Evolutionary conservation across 352 stramenopile species (phyloP).

Genomic region (Phytopythium montanum): DNA sequence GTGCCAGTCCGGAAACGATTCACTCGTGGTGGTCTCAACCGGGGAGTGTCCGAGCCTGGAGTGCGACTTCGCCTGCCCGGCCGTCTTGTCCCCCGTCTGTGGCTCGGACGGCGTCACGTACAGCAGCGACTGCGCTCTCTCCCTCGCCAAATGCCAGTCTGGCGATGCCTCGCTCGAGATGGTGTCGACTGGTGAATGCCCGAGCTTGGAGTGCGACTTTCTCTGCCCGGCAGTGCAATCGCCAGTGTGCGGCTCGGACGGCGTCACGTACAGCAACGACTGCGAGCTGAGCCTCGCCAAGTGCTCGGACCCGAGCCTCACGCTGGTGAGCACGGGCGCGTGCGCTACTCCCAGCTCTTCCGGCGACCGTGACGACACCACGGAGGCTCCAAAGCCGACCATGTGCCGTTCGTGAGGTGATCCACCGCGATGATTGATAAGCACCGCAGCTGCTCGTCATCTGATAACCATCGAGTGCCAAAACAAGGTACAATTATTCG

Average conservation of each 20-base stretch:
- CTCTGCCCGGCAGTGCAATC: slow-evolving; percentile 15
- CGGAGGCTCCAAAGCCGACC: background rate
- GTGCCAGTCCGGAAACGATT: slow-evolving; percentile 20
- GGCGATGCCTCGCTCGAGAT: slow-evolving; percentile 20
- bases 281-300: slow-evolving; percentile 22
- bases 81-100: slow-evolving; percentile 26
- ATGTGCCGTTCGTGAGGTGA: background rate
- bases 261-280: slow-evolving; percentile 38
- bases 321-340: slow-evolving; percentile 12
- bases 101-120: slow-evolving; percentile 40
- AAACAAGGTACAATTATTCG: background rate
- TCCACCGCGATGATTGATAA: background rate
- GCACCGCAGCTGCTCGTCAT: background rate
- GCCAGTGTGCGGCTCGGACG: slow-evolving; percentile 42
- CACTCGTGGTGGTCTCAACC: slow-evolving; percentile 18
- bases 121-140: slow-evolving; percentile 38
- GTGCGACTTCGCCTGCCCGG: slow-evolving; percentile 18
- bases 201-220: slow-evolving; percentile 11
- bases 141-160: slow-evolving; percentile 29
- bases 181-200: slow-evolving; percentile 19
- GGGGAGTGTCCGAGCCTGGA: slow-evolving; percentile 17
- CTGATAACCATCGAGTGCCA: background rate
- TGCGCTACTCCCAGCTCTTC: slow-evolving; percentile 9
- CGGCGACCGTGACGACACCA: background rate
- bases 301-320: slow-evolving; percentile 19